phyloP scores from a whole-genome alignment of 768 basidiomycete genomes.

The Amanita muscaria region DNA sequence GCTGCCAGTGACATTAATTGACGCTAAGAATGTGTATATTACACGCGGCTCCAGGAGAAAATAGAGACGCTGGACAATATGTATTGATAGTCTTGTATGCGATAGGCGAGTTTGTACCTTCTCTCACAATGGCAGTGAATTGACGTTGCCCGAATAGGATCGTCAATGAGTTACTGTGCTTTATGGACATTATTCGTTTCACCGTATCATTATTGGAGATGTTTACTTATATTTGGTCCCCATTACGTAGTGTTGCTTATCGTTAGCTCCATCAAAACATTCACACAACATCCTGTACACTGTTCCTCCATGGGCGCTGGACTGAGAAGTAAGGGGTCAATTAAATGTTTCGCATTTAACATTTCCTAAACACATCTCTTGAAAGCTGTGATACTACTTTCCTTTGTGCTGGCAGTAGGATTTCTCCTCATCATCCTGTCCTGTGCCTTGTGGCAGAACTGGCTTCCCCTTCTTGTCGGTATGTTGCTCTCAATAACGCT shows the following conservation, averaged over 20 bases:
- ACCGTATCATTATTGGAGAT: too few relatives aligned
- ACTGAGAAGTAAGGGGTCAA: conserved; percentile 55
- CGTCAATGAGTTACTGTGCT: too few relatives aligned
- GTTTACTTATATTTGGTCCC: too few relatives aligned
- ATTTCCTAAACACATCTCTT: conserved; percentile 1
- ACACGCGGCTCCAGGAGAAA: conserved; percentile 4
- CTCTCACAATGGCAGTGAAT: too few relatives aligned
- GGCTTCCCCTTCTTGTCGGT: conserved; percentile 97
- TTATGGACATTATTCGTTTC: too few relatives aligned
- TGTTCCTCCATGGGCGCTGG: conserved; percentile 48
- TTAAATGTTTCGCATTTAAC: neutral
- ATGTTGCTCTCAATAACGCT: conserved; percentile 21
- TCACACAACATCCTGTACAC: neutral
- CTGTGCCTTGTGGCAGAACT: conserved; percentile 93
- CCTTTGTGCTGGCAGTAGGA: conserved; percentile 96
- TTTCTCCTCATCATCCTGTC: conserved; percentile 96
- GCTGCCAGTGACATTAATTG: neutral
- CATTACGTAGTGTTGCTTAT: too few relatives aligned
- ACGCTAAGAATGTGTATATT: conserved; percentile 3
- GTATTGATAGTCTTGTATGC: conserved; percentile 3
- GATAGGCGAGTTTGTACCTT: neutral
- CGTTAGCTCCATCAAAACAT: too few relatives aligned
- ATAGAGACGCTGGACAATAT: neutral
- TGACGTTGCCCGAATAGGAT: too few relatives aligned
- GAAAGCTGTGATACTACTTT: conserved; percentile 89